phyloP scores from a whole-genome alignment of 768 basidiomycete species.

The Hortiboletus campestris region DNA sequence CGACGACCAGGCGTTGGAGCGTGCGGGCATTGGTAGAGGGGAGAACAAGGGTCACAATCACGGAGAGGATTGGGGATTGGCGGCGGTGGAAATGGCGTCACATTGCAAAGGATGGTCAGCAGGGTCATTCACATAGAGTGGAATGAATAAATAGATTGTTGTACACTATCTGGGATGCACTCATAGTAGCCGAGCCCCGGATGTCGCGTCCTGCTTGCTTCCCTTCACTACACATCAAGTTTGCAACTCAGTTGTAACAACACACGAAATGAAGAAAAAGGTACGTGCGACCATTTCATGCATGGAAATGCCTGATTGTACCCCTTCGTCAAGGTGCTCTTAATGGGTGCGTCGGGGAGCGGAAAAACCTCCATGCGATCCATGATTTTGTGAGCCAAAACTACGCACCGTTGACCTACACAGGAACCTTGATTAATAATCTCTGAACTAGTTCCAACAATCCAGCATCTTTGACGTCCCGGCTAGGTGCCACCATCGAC shows the following conservation, averaged over 20 bases:
- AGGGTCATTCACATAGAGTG: slow-evolving; percentile 51
- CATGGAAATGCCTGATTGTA: background rate
- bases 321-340: slow-evolving; percentile 63
- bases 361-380: slow-evolving; percentile 98
- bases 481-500: slow-evolving; percentile 95
- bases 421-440: slow-evolving; percentile 3
- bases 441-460: slow-evolving; percentile 74
- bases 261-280: slow-evolving; percentile 32
- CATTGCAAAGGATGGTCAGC: slow-evolving; percentile 64
- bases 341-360: slow-evolving; percentile 97
- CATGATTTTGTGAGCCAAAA: slow-evolving; percentile 84
- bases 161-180: background rate
- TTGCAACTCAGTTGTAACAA: background rate
- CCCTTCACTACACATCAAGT: too few species aligned
- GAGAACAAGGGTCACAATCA: slow-evolving; percentile 88
- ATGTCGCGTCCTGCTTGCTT: too few species aligned
- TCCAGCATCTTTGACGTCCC: slow-evolving; percentile 85
- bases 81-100: slow-evolving; percentile 90
- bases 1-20: slow-evolving; percentile 91
- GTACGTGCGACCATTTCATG: slow-evolving; percentile 7
- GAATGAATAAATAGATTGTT: slow-evolving; percentile 1
- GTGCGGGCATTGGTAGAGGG: slow-evolving; percentile 83
- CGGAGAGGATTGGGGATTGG: slow-evolving; percentile 96
- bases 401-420: background rate
- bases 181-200: too few species aligned